Conservation (phyloP, 139 green algal genomes). For the Tetradesmus lagerheimii region DNA sequence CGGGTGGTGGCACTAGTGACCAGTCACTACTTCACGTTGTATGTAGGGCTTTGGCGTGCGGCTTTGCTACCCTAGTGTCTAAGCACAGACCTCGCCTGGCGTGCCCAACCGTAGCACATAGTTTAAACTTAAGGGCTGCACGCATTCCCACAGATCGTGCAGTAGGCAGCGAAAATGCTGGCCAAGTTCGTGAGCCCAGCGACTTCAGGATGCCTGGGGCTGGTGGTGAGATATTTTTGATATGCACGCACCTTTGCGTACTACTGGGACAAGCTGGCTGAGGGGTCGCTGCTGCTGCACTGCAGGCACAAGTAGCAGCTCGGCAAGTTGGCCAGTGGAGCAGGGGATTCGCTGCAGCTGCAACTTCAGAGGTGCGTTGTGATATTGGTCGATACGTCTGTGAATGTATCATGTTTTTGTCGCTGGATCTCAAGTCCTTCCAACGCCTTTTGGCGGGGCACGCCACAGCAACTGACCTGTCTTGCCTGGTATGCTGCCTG, state of each 20-base stretch:
- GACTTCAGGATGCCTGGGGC: neutral
- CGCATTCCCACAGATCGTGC: neutral
- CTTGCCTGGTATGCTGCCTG: neutral
- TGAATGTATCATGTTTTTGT: neutral
- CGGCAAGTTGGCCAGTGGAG: conserved; percentile 25
- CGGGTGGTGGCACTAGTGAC: neutral
- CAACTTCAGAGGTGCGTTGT: conserved; percentile 29
- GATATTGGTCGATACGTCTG: neutral
- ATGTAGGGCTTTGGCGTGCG: neutral
- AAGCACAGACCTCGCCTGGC: neutral
- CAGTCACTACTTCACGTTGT: neutral
- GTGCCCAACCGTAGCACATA: too few relatives aligned
- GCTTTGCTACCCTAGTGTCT: neutral
- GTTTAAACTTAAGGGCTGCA: neutral
- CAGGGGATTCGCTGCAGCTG: conserved; percentile 27
- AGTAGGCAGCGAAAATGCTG: neutral
- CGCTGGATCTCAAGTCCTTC: neutral
- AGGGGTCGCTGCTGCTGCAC: neutral
- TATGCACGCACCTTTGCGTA: too few relatives aligned
- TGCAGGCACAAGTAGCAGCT: conserved; percentile 32
- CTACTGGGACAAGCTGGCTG: neutral
- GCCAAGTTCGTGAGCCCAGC: conserved; percentile 19
- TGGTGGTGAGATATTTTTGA: neutral
- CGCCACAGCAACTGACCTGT: neutral
- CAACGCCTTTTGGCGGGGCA: neutral